Conservation (phyloP, 2,329 filamentous ascomycete species). For the Xylariales sp. region DNA sequence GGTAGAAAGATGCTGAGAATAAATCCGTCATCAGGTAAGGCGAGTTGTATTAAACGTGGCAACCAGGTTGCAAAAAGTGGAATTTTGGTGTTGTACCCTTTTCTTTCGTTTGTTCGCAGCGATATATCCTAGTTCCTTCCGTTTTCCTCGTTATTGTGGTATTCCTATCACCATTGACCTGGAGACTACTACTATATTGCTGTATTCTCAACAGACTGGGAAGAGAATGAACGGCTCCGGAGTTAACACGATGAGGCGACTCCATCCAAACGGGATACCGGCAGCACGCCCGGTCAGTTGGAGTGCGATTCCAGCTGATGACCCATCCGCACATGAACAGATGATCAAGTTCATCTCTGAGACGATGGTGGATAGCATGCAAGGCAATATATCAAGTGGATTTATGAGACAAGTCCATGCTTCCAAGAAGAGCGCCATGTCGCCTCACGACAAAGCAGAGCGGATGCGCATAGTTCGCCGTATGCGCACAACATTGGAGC, state of each 20-base stretch:
- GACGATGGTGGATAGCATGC: constrained; percentile 37
- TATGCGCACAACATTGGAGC: constrained; percentile 38
- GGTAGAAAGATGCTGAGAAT: constrained; percentile 21
- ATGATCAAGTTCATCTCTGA: constrained; percentile 41
- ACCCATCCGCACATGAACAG: constrained; percentile 38
- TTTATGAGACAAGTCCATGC: constrained; percentile 39
- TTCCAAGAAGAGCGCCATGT: constrained; percentile 38
- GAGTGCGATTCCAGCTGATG: constrained; percentile 36
- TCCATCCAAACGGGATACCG: constrained; percentile 30
- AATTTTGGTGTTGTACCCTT: constrained; percentile 10
- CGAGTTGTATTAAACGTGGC: constrained; percentile 29
- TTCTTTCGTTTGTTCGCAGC: constrained; percentile 11
- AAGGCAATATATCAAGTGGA: constrained; percentile 38
- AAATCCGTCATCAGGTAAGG: constrained; percentile 23
- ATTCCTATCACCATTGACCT: constrained; percentile 2
- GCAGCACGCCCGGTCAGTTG: constrained; percentile 33
- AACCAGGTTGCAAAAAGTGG: constrained; percentile 23
- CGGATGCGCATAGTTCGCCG: constrained; percentile 39
- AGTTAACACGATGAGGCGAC: constrained; percentile 27
- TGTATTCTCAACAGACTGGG: constrained; percentile 14
- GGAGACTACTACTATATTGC: not conserved
- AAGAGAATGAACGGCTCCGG: constrained; percentile 16
- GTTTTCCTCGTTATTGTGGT: constrained; percentile 14
- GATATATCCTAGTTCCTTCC: constrained; percentile 7
- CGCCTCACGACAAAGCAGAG: constrained; percentile 39